phyloP scores from a whole-genome alignment of 1,284 basidiomycete genomes.

The Neonothopanus nambi region DNA sequence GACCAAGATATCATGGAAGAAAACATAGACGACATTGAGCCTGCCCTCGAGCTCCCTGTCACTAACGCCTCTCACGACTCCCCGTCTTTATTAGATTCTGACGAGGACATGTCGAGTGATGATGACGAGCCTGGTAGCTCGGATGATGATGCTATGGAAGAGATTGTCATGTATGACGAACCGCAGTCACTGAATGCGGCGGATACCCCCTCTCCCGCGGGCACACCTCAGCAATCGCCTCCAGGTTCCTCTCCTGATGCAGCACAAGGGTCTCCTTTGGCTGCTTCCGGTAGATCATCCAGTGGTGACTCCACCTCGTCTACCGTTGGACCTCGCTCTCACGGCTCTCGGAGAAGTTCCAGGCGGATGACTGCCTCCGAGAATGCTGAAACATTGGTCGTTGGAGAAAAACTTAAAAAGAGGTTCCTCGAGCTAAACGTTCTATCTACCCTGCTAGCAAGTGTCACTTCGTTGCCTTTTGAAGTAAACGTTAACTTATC shows the following conservation, averaged over 20 bases:
- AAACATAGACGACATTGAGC: slow-evolving; percentile 53
- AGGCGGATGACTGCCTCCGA: slow-evolving; percentile 37
- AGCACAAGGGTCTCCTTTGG: background rate
- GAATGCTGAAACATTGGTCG: slow-evolving; percentile 34
- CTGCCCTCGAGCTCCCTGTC: slow-evolving; percentile 74
- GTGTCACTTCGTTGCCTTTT: slow-evolving; percentile 27
- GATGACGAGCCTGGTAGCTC: slow-evolving; percentile 69
- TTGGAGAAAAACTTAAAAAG: slow-evolving; percentile 81
- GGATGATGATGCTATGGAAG: slow-evolving; percentile 72
- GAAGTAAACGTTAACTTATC: background rate
- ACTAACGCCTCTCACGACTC: slow-evolving; percentile 56
- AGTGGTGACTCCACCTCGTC: background rate
- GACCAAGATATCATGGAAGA: slow-evolving; percentile 43
- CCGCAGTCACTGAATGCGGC: slow-evolving; percentile 9
- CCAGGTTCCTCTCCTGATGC: background rate
- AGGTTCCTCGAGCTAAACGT: slow-evolving; percentile 74
- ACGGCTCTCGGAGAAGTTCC: slow-evolving; percentile 51
- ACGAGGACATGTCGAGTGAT: slow-evolving; percentile 67
- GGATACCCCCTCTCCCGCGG: background rate
- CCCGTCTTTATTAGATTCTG: slow-evolving; percentile 62
- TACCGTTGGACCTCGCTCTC: background rate
- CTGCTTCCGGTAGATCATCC: background rate
- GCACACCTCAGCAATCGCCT: background rate
- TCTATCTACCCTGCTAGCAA: slow-evolving; percentile 72
- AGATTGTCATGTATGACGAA: slow-evolving; percentile 72